Conservation (phyloP, 495 filamentous ascomycete species). For the Glutinoglossum americanum region DNA sequence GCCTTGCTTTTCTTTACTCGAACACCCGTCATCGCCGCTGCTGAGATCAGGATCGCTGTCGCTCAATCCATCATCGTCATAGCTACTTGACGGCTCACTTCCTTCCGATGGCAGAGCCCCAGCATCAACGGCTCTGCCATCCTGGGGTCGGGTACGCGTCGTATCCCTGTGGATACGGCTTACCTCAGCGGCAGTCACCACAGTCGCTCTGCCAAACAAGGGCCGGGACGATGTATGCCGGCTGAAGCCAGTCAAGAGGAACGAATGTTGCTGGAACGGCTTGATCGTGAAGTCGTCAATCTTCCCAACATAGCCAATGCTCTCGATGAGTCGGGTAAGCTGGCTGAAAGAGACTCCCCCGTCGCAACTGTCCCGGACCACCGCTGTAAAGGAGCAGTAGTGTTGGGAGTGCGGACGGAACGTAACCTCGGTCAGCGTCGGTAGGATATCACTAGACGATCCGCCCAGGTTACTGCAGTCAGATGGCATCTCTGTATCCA, state of each 20-base stretch:
- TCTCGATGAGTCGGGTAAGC: background rate
- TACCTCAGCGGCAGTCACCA: background rate
- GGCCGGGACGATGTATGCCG: background rate
- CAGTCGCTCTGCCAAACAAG: background rate
- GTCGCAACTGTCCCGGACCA: background rate
- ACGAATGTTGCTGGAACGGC: slow-evolving; percentile 2
- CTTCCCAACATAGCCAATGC: slow-evolving; percentile 1
- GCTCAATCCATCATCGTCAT: slow-evolving; percentile 4
- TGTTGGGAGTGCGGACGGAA: slow-evolving; percentile 1
- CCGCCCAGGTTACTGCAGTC: background rate
- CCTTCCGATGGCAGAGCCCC: background rate
- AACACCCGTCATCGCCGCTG: slow-evolving; percentile 2
- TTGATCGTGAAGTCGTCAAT: slow-evolving; percentile 5
- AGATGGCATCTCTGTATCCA: background rate
- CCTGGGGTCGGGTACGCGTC: background rate
- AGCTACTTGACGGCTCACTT: background rate
- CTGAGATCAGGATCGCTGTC: slow-evolving; percentile 2
- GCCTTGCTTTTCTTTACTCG: background rate
- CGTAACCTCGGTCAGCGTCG: slow-evolving; percentile 3
- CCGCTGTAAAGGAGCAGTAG: background rate
- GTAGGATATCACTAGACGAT: background rate
- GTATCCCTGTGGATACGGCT: background rate
- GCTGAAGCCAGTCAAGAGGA: slow-evolving; percentile 1
- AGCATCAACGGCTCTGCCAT: slow-evolving; percentile 2
- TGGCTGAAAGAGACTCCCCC: background rate